Evolutionary conservation across 192 early-diverging fungal species (phyloP).

Genomic region (Chytriomyces sp.): DNA sequence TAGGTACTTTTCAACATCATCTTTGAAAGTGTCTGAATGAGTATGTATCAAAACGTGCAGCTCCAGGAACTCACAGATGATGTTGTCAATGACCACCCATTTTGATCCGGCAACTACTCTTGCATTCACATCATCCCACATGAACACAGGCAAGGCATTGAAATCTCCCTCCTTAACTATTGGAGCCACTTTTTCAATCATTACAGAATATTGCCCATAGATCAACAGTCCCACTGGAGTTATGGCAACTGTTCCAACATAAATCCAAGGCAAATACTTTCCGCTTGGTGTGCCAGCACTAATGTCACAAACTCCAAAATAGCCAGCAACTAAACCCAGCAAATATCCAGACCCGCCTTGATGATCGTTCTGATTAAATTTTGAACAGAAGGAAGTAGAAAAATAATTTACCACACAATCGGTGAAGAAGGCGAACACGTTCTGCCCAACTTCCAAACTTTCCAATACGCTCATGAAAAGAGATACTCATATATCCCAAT

Average conservation of each 20-base stretch:
- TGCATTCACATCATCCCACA: constrained; percentile 37
- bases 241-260: not conserved
- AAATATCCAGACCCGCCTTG: constrained; percentile 28
- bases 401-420: not conserved
- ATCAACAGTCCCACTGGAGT: not conserved
- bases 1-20: constrained; percentile 34
- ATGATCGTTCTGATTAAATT: not conserved
- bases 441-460: constrained; percentile 4
- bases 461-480: constrained; percentile 10
- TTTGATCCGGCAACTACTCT: constrained; percentile 31
- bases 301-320: constrained; percentile 30
- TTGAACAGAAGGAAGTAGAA: not conserved
- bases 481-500: not conserved
- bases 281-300: not conserved
- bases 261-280: not conserved
- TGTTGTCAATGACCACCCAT: constrained; percentile 37
- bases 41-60: not conserved
- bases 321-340: constrained; percentile 32
- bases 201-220: constrained; percentile 8
- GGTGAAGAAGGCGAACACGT: constrained; percentile 8
- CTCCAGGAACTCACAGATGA: constrained; percentile 34
- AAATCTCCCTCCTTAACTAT: not conserved
- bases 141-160: constrained; percentile 27
- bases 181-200: not conserved
- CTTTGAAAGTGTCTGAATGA: not conserved